Evolutionary conservation across 208 protist species (phyloP).

Genomic region (Acanthamoeba comandoni): DNA sequence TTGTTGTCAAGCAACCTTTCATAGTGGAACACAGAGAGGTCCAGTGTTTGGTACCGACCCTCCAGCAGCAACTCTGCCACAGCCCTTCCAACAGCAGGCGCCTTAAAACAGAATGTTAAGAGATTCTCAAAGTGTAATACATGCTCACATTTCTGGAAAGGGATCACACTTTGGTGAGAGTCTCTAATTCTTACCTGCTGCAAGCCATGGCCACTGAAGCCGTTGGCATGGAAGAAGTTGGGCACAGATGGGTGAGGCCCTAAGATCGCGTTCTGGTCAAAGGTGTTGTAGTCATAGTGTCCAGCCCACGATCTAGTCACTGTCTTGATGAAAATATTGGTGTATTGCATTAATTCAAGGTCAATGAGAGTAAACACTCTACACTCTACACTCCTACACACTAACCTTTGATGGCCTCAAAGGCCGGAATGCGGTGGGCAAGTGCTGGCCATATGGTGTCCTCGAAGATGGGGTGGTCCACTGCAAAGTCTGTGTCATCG

Average conservation of each 20-base stretch:
- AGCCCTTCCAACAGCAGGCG: slow-evolving; percentile 23
- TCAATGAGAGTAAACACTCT: too few species aligned
- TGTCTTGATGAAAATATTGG: background rate
- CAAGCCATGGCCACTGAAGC: slow-evolving; percentile 37
- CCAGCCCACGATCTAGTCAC: slow-evolving; percentile 26
- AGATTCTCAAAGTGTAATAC: too few species aligned
- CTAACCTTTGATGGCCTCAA: slow-evolving; percentile 47
- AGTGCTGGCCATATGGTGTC: slow-evolving; percentile 44
- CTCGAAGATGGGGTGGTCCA: slow-evolving; percentile 16
- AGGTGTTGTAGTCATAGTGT: slow-evolving; percentile 67
- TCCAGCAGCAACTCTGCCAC: slow-evolving; percentile 50
- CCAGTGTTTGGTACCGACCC: slow-evolving; percentile 23
- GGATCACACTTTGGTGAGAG: too few species aligned
- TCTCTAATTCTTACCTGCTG: too few species aligned
- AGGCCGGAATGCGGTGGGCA: slow-evolving; percentile 29
- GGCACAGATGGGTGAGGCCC: background rate
- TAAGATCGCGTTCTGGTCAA: slow-evolving; percentile 54
- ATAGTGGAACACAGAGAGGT: slow-evolving; percentile 63
- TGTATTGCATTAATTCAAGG: too few species aligned
- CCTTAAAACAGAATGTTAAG: background rate
- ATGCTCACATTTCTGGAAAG: too few species aligned
- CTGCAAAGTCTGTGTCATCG: slow-evolving; percentile 21
- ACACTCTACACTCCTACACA: too few species aligned
- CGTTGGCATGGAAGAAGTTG: slow-evolving; percentile 59
- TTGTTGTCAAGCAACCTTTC: slow-evolving; percentile 10